These are phyloP conservation scores for Penicillium steckii DNA, from an alignment of 495 filamentous ascomycete genomes.

Conservation along the genomic window DNA sequence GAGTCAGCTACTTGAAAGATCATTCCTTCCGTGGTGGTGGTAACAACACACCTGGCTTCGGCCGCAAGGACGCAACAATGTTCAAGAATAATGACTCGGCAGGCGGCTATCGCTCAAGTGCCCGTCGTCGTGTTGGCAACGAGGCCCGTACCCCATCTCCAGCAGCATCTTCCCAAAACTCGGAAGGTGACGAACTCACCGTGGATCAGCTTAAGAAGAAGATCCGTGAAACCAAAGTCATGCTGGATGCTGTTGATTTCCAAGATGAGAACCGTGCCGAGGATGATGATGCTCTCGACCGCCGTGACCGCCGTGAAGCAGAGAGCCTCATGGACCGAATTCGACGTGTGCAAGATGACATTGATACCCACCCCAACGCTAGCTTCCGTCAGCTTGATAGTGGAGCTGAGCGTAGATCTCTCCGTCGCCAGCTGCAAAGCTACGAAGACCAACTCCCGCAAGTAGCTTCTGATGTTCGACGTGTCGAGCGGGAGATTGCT, in stretches of 20 bases:
- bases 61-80: slow-evolving; percentile 90
- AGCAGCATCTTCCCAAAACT: slow-evolving; percentile 68
- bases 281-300: slow-evolving; percentile 88
- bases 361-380: slow-evolving; percentile 86
- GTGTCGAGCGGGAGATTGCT: slow-evolving; percentile 86
- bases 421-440: slow-evolving; percentile 86
- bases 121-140: slow-evolving; percentile 77
- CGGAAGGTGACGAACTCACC: slow-evolving; percentile 72
- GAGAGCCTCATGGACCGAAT: slow-evolving; percentile 94
- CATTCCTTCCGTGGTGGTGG: slow-evolving; percentile 77
- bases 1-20: slow-evolving; percentile 93
- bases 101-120: slow-evolving; percentile 89
- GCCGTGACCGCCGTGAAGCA: slow-evolving; percentile 85
- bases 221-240: slow-evolving; percentile 89
- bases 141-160: slow-evolving; percentile 73
- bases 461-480: slow-evolving; percentile 86
- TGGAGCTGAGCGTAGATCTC: slow-evolving; percentile 77
- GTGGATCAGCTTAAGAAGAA: slow-evolving; percentile 89
- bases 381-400: slow-evolving; percentile 71
- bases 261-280: slow-evolving; percentile 87
- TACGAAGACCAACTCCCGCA: slow-evolving; percentile 88
- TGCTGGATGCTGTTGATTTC: slow-evolving; percentile 97
- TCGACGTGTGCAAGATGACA: slow-evolving; percentile 93
- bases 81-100: slow-evolving; percentile 91
- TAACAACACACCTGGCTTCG: slow-evolving; percentile 35